phyloP scores from a whole-genome alignment of 768 basidiomycete species.

The Hortiboletus campestris region DNA sequence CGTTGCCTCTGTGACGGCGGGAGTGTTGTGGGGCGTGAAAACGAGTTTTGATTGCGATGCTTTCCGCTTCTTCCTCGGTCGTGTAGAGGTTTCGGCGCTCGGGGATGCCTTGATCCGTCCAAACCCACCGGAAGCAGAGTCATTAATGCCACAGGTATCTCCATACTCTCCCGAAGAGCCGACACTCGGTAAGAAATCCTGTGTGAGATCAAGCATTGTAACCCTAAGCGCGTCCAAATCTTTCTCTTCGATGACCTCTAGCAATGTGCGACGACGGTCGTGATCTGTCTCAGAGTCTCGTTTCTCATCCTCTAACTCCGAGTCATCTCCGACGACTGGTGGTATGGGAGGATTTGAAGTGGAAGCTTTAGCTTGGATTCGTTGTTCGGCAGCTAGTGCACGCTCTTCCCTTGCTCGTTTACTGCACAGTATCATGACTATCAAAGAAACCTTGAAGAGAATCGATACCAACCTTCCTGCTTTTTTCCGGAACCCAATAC shows the following conservation, averaged over 20 bases:
- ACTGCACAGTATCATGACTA: conserved; percentile 37
- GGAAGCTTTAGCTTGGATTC: conserved; percentile 43
- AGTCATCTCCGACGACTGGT: conserved; percentile 27
- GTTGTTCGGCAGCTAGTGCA: conserved; percentile 68
- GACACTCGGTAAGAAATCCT: conserved; percentile 45
- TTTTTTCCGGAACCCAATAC: conserved; percentile 68
- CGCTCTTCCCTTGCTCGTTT: conserved; percentile 79
- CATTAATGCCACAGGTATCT: background rate
- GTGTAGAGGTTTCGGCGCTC: background rate
- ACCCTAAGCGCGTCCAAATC: conserved; percentile 44
- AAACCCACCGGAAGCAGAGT: background rate
- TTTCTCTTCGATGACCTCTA: conserved; percentile 43
- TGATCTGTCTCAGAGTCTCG: conserved; percentile 43
- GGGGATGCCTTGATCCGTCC: background rate
- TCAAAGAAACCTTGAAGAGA: background rate
- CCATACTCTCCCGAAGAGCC: conserved; percentile 1
- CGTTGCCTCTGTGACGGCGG: background rate
- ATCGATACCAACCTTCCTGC: conserved; percentile 53
- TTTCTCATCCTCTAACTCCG: conserved; percentile 39
- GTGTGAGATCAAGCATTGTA: conserved; percentile 44
- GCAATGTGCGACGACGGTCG: conserved; percentile 51
- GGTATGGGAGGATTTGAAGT: conserved; percentile 13
- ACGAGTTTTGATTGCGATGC: conserved; percentile 17
- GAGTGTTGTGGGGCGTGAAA: background rate
- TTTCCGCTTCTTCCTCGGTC: conserved; percentile 20